Base-by-base conservation (phyloP, 169 alveolate genomes). In the Plasmodium ovale region DNA sequence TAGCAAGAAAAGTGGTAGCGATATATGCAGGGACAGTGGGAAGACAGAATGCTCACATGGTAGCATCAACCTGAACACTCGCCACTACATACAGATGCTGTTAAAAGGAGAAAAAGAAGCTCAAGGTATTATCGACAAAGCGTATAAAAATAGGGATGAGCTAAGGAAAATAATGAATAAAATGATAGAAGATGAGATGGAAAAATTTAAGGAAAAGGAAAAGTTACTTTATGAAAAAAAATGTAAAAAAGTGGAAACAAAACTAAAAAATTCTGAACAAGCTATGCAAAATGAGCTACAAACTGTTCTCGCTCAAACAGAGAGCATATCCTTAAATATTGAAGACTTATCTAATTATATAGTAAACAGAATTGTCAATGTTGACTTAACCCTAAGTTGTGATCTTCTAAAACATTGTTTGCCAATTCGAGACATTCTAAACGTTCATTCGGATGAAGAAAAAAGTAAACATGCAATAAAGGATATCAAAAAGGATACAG, bases 81-180 rank as follows among this genome's bases (percentile, higher is more conserved):
- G 23, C 29, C 42, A 33, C 31, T 71, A 21, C 33, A 71, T 71
- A 14, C 33, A 71, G 19, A 27, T 71, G 3, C 23, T 71, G 53
- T 10, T 51, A 51, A 71, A 25, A 6, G 87, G 87, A 14, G 87
- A 71, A 71, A 54, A 71, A 37, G 87, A 71, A 29, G 87, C 87
- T 14, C 0, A 71, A 51, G 29, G 19, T 16, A 51, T 71, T 49
- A 53, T 71, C 12, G 70, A 33, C 3, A 47, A 51, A 54, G 87
- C 87, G 12, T 71, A 71, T 71, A 31, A 49, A 53, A 51, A 71
- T 54, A 71, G 33, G 31, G 53, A 35, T 0, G 33, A 51, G 2
- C 14, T 71, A 51, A 71, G 44, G 21, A 71, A 71, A 31, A 9
- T 25, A 0, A 71, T 71, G 70, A 5, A 71, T 53, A 37, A 71